Evolutionary conservation across 441 rosid genomes (phyloP).

Genomic region (Brassica balearica): DNA sequence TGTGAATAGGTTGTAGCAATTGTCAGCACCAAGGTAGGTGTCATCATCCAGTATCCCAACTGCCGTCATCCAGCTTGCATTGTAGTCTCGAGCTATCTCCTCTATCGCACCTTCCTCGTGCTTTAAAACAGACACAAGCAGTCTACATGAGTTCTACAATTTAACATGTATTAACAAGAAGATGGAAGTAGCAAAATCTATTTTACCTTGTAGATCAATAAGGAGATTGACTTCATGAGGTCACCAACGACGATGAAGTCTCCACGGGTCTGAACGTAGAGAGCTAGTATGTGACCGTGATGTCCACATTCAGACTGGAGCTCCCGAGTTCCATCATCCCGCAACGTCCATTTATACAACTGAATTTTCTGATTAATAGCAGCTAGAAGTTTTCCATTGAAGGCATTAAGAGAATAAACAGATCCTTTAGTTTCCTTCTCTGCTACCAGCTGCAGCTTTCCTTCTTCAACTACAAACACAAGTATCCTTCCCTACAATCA

Average conservation of each 20-base stretch:
- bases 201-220: conserved; percentile 80
- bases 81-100: conserved; percentile 87
- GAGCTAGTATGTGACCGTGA: conserved; percentile 92
- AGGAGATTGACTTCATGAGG: conserved; percentile 88
- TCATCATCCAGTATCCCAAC: conserved; percentile 95
- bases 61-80: conserved; percentile 94
- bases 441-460: conserved; percentile 80
- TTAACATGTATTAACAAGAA: conserved; percentile 3
- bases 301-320: conserved; percentile 93
- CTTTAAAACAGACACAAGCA: conserved; percentile 48
- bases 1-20: conserved; percentile 78
- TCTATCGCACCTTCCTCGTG: conserved; percentile 96
- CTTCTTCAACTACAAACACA: conserved; percentile 83
- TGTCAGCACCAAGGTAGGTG: conserved; percentile 85
- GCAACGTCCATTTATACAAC: conserved; percentile 87
- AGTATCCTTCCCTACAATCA: conserved; percentile 78
- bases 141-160: conserved; percentile 7
- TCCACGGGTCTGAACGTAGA: conserved; percentile 90
- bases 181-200: conserved; percentile 17
- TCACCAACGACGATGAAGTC: conserved; percentile 94
- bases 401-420: conserved; percentile 82
- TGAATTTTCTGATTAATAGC: conserved; percentile 94
- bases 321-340: conserved; percentile 86
- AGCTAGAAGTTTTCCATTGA: conserved; percentile 90
- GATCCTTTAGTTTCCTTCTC: conserved; percentile 97